Evolutionary conservation across 2,329 filamentous ascomycete genomes (phyloP).

Genomic region (Apiospora sp.): DNA sequence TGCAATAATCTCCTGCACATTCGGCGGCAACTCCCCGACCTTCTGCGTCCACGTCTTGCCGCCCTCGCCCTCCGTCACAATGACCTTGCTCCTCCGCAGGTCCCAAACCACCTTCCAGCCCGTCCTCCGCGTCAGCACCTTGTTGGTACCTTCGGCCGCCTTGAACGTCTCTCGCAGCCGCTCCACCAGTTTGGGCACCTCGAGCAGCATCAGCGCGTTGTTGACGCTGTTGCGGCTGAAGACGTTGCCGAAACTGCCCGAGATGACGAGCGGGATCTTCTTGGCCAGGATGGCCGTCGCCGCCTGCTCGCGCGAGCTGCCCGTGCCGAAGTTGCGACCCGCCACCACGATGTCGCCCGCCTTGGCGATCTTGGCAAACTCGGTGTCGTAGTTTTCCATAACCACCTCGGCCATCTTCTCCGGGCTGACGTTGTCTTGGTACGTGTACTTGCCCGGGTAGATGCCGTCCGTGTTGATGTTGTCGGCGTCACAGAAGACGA

Average conservation of each 20-base stretch:
- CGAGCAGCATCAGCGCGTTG: constrained; percentile 77
- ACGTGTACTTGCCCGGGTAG: constrained; percentile 91
- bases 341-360: constrained; percentile 82
- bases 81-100: constrained; percentile 73
- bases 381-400: constrained; percentile 91
- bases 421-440: constrained; percentile 80
- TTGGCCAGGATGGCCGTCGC: constrained; percentile 87
- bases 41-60: constrained; percentile 78
- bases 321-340: constrained; percentile 85
- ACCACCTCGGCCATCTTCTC: constrained; percentile 88
- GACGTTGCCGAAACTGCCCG: constrained; percentile 85
- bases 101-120: constrained; percentile 89
- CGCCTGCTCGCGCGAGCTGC: constrained; percentile 83
- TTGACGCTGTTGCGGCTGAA: constrained; percentile 83
- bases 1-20: constrained; percentile 87
- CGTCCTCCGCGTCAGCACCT: constrained; percentile 73
- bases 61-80: constrained; percentile 72
- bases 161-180: constrained; percentile 70
- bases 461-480: constrained; percentile 88
- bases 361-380: constrained; percentile 70
- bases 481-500: constrained; percentile 84
- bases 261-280: constrained; percentile 80
- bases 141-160: constrained; percentile 55
- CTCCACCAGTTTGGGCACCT: constrained; percentile 72
- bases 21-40: constrained; percentile 83